A percentile compares a stretch with the other conserved stretches of the same genome.
Conservation (phyloP, 768 basidiomycete species). For the Podaxis sp. region DNA sequence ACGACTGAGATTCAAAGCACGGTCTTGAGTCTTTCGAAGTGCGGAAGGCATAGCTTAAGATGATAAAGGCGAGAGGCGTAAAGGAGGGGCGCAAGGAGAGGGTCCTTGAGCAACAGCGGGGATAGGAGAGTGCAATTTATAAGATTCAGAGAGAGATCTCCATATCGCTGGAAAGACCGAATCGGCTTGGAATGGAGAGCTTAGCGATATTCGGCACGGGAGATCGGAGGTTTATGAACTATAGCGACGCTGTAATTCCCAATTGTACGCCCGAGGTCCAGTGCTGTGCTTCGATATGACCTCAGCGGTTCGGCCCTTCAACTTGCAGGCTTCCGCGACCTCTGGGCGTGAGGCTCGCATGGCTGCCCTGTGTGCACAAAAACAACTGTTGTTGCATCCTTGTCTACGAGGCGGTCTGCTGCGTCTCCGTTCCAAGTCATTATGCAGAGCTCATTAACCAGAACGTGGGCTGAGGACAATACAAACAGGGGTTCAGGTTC, state of each 20-base stretch:
- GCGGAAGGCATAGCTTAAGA: slow-evolving; percentile 30
- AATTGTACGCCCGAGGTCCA: slow-evolving; percentile 14
- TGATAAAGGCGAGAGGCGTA: slow-evolving; percentile 14
- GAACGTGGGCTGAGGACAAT: neutral
- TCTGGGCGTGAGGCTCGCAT: slow-evolving; percentile 13
- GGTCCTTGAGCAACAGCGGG: slow-evolving; percentile 13
- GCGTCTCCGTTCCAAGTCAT: slow-evolving; percentile 3
- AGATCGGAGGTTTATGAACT: slow-evolving; percentile 14
- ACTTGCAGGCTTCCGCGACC: slow-evolving; percentile 14
- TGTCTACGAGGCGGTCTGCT: neutral
- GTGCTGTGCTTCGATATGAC: slow-evolving; percentile 17
- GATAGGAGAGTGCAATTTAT: slow-evolving; percentile 6
- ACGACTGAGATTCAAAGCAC: slow-evolving; percentile 46
- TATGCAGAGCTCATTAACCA: neutral
- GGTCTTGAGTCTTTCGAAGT: slow-evolving; percentile 47
- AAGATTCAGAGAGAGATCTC: neutral
- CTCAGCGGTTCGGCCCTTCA: slow-evolving; percentile 6
- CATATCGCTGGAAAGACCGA: slow-evolving; percentile 11
- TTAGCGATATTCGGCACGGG: slow-evolving; percentile 8
- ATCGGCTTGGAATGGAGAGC: slow-evolving; percentile 18
- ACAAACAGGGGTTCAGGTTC: slow-evolving; percentile 6
- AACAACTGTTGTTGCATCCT: neutral
- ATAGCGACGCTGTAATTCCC: slow-evolving; percentile 11
- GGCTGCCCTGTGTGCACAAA: neutral
- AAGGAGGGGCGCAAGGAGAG: slow-evolving; percentile 20